Base-by-base conservation (phyloP, 2,329 filamentous ascomycete genomes). In the Ascochyta koolunga region DNA sequence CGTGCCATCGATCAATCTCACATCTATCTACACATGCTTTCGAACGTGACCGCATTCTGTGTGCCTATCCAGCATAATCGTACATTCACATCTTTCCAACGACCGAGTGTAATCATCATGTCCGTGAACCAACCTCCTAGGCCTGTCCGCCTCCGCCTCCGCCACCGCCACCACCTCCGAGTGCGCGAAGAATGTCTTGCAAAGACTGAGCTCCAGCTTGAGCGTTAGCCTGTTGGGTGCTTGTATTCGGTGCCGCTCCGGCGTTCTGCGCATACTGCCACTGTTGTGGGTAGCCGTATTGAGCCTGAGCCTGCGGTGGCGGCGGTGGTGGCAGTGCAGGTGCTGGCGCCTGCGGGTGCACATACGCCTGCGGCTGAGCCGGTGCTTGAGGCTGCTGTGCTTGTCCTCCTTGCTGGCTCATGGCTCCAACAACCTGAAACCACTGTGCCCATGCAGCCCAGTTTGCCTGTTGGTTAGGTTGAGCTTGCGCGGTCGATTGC, bases 141-240 rank as follows among this genome's bases (percentile, higher is more conserved):
- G 22, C 13, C 22, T 50, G 40, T 15, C 51, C 40, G 31, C 61
- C 61, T 22, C 62, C 61, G 5, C 56, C 60, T 13, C 57, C 63
- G 25, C 66, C 64, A 27, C 25, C 27, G 27, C 27, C 61, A 7
- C 56, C 60, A n/a, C 57, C 63, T 29, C 66, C 64, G 5, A 73
- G 58, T 7, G 64, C 63, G 43, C 70, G 60, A 19, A 73, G 50
- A 22, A 73, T 72, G 46, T 72, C 71, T 36, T 72, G 65, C 10
- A 72, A 45, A 16, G 67, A 67, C 41, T 60, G 63, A 10, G 55
- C 63, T 15, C 56, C 57, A 24, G 46, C 58, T 54, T 72, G 70
- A 21, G 58, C 49, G 21, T 60, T 65, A 38, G 48, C 50, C 50
- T 63, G 62, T 43, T 60, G 58, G 5, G 24, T 52, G 32, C 50